phyloP scores from a whole-genome alignment of 495 filamentous ascomycete species.

The Talaromyces adpressus region DNA sequence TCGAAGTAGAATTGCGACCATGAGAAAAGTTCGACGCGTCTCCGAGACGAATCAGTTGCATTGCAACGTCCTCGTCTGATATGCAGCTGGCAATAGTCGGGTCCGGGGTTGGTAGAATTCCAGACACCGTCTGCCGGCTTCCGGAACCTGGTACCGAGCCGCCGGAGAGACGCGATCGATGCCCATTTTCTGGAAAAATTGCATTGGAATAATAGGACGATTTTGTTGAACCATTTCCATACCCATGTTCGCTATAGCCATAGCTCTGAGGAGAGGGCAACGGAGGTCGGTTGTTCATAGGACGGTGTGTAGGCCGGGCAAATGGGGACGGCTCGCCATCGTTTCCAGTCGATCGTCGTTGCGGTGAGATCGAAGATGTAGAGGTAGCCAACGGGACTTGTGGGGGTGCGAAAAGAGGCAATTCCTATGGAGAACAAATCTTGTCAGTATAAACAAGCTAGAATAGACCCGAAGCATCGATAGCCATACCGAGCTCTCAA shows the following conservation, averaged over 20 bases:
- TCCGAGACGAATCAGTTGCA: slow-evolving; percentile 93
- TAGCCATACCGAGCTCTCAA: slow-evolving; percentile 86
- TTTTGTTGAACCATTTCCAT: slow-evolving; percentile 30
- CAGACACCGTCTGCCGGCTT: slow-evolving; percentile 33
- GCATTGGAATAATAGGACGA: slow-evolving; percentile 43
- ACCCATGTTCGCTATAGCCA: slow-evolving; percentile 44
- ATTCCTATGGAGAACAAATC: slow-evolving; percentile 54
- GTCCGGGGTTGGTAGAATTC: slow-evolving; percentile 84
- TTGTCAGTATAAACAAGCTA: slow-evolving; percentile 11
- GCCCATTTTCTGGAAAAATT: slow-evolving; percentile 51
- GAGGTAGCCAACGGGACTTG: slow-evolving; percentile 86
- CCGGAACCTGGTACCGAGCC: slow-evolving; percentile 31
- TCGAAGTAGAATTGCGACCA: slow-evolving; percentile 87
- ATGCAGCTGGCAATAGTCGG: slow-evolving; percentile 91
- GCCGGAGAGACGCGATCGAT: slow-evolving; percentile 51
- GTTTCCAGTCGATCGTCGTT: slow-evolving; percentile 61
- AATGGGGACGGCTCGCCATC: slow-evolving; percentile 61
- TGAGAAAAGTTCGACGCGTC: slow-evolving; percentile 84
- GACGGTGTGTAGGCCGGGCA: slow-evolving; percentile 61
- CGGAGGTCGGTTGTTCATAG: slow-evolving; percentile 62
- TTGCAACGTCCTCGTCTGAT: slow-evolving; percentile 95
- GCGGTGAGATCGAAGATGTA: slow-evolving; percentile 86
- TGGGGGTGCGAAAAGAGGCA: slow-evolving; percentile 89
- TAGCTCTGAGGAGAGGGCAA: slow-evolving; percentile 76
- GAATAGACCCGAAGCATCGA: slow-evolving; percentile 8